Evolutionary conservation across 768 basidiomycete species (phyloP).

Genomic region (Myochromella boudieri): DNA sequence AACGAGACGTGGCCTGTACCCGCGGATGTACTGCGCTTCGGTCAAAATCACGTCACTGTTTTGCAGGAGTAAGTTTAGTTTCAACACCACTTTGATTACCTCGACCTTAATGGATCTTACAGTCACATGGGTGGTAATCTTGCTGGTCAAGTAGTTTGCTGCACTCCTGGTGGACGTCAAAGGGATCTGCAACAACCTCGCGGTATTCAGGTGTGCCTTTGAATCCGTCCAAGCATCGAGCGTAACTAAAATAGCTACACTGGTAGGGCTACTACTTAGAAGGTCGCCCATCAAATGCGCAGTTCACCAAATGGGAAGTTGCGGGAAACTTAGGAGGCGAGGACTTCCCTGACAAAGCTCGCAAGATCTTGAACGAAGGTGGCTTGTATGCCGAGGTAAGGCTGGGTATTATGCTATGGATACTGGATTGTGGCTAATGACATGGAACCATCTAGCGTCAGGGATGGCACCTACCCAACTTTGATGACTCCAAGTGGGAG

Average conservation of each 20-base stretch:
- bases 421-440: too few relatives aligned
- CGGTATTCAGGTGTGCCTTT: conserved; percentile 14
- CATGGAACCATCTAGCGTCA: conserved; percentile 7
- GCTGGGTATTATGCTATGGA: too few relatives aligned
- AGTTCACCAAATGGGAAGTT: conserved; percentile 16
- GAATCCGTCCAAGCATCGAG: not conserved
- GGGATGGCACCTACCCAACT: conserved; percentile 18
- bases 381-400: conserved; percentile 17
- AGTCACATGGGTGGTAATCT: conserved; percentile 21
- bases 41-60: conserved; percentile 12
- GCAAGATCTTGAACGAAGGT: conserved; percentile 19
- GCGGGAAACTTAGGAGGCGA: conserved; percentile 16
- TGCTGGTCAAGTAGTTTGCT: conserved; percentile 18
- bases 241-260: not conserved
- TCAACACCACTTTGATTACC: not conserved
- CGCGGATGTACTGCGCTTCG: conserved; percentile 10
- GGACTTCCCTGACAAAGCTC: conserved; percentile 15
- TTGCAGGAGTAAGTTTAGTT: conserved; percentile 13
- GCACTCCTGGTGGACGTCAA: conserved; percentile 18
- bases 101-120: not conserved
- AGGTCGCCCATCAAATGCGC: conserved; percentile 7
- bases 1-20: conserved; percentile 15
- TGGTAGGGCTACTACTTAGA: conserved; percentile 17
- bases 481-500: conserved; percentile 18
- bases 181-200: conserved; percentile 17